Evolutionary conservation across 148 eudicot genomes (phyloP), one percentile per base, ranked within the genome.

Genomic region (Talinum fruticosum): DNA sequence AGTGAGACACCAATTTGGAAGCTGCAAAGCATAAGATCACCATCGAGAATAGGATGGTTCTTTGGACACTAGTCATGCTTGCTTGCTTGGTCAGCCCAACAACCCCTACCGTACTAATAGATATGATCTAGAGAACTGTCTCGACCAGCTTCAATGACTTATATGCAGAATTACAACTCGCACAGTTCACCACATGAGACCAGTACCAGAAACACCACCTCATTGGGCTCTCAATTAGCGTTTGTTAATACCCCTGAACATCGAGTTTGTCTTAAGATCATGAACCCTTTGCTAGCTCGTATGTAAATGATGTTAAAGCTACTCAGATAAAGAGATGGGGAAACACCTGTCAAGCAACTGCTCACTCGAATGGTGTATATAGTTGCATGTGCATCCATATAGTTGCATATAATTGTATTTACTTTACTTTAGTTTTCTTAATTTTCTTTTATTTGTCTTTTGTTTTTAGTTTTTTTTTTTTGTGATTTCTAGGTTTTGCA

Each of bases 321-420:
- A 36, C 38, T 67, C 4, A 70, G 37, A 3, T 23, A 4, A 10
- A 70, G 28, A 2, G 75, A 41, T 5, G 45, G 45, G 6, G 28
- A 21, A 1, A 79, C 73, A 87, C 95, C 95, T 89, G 82, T 91
- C 95, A 79, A 91, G 16, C 19, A 91, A 86, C 78, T 89, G 86
- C 79, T 91, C 95, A 72, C 89, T 84, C 10, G 95, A 87, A 44
- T 89, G 95, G 45, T n/a, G n/a, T n/a, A n/a, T n/a, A n/a, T n/a
- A n/a, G n/a, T n/a, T n/a, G n/a, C n/a, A n/a, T n/a, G n/a, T n/a
- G n/a, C n/a, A n/a, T n/a, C n/a, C n/a, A n/a, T n/a, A n/a, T n/a
- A n/a, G n/a, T n/a, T n/a, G n/a, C n/a, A n/a, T n/a, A n/a, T n/a
- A n/a, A n/a, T n/a, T n/a, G n/a, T n/a, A n/a, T n/a, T n/a, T n/a